Base-by-base conservation (phyloP, 1,284 basidiomycete genomes). In the Microstroma glucosiphilum region DNA sequence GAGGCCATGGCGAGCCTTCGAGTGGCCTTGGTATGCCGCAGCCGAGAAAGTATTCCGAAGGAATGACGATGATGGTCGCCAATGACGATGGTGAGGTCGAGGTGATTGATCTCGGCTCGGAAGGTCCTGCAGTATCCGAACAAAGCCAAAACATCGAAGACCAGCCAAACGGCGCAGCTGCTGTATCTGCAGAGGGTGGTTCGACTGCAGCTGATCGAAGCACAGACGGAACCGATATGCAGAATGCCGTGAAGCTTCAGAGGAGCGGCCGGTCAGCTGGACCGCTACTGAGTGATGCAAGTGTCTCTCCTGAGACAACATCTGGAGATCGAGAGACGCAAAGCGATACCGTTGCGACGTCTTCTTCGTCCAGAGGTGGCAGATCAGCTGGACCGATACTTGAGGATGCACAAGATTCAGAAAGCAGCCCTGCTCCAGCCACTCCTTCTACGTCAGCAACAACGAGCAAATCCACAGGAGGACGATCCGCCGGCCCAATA, bases 11-110 rank as follows among this genome's bases (percentile, higher is more conserved):
- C 9, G 30, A 37, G 30, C 30, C 9, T 37, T 37, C 30, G 9
- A 9, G 30, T 37, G 30, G 3, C 30, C 3, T 9, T 37, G 30
- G 4, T 9, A 4, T 9, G 9, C 30, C 30, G 30, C 3, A 4
- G 30, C 3, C 30, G 30, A 37, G 30, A 9, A 37, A 37, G 30
- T 37, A 4, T 9, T 37, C 30, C 30, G 30, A 37, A 37, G 55
- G 59, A 49, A 58, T 58, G n/a, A 43, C 55, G 6, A 60, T 60
- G 59, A 37, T 56, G 55, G 40, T 60, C 12, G 59, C 59, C 21
- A 49, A 40, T n/a, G 59, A 60, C 21, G 48, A 60, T 58, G 59
- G 59, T 30, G 59, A 60, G 23, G 23, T 60, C 9, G n/a, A 59
- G 8, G 30, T 53, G 42, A 46, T 59, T 12, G 3, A 17, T 12